A percentile compares a stretch with the other conserved stretches of the same genome.
Conservation (phyloP, 2,329 filamentous ascomycete species). For the Ascocoryne sarcoides region DNA sequence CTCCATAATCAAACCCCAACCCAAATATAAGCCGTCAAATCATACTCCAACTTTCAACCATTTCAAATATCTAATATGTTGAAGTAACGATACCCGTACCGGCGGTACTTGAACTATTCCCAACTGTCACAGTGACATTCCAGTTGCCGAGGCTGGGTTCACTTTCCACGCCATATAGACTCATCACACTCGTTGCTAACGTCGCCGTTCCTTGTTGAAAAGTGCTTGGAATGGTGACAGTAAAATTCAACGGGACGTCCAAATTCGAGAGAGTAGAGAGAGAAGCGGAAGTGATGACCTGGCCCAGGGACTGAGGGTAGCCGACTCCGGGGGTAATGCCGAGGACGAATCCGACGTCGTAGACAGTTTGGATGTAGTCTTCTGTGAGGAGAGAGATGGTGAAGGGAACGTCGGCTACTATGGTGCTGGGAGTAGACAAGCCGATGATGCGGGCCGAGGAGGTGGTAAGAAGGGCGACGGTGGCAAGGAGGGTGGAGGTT, state of each 20-base stretch:
- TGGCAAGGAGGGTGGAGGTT: not conserved
- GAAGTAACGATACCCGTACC: too few species aligned
- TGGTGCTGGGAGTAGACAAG: slow-evolving; percentile 2
- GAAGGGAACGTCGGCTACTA: slow-evolving; percentile 6
- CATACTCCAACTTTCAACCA: too few species aligned
- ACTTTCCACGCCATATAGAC: slow-evolving; percentile 7
- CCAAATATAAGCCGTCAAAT: too few species aligned
- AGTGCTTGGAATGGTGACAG: not conserved
- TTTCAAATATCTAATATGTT: too few species aligned
- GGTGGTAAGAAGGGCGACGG: slow-evolving; percentile 1
- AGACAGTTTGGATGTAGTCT: slow-evolving; percentile 10
- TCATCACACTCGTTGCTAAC: slow-evolving; percentile 5
- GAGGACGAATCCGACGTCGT: slow-evolving; percentile 8
- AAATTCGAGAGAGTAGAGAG: not conserved
- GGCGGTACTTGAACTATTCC: not conserved
- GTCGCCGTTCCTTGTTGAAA: not conserved
- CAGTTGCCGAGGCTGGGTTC: slow-evolving; percentile 1
- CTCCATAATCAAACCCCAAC: too few species aligned
- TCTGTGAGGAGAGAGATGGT: slow-evolving; percentile 4
- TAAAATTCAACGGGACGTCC: not conserved
- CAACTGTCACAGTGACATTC: slow-evolving; percentile 6
- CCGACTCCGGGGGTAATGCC: slow-evolving; percentile 4
- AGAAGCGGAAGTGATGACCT: not conserved
- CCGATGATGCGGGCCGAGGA: slow-evolving; percentile 8
- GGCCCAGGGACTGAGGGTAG: slow-evolving; percentile 3